Evolutionary conservation across 805 yeast genomes (phyloP).

Genomic region (Saccharomycopsis javanensis): DNA sequence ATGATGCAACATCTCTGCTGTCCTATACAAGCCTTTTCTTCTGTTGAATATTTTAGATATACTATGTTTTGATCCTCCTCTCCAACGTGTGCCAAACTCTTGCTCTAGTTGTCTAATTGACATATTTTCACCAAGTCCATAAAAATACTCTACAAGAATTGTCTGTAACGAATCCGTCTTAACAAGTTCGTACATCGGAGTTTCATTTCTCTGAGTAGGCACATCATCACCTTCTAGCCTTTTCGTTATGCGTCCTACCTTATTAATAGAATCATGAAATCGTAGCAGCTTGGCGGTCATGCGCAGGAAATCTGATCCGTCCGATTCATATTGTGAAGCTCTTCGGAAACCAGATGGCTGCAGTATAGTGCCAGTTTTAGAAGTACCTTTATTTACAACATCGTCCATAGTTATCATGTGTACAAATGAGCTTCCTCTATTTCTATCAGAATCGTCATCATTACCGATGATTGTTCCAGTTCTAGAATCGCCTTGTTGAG

Average conservation of each 20-base stretch:
- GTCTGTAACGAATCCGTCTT: slow-evolving; percentile 1
- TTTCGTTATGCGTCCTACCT: too few relatives aligned
- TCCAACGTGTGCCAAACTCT: slow-evolving; percentile 34
- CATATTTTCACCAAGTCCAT: slow-evolving; percentile 34
- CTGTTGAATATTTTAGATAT: slow-evolving; percentile 26
- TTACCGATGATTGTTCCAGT: background rate
- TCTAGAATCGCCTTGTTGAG: background rate
- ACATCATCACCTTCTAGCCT: too few relatives aligned
- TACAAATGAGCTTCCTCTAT: background rate
- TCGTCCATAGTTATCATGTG: too few relatives aligned
- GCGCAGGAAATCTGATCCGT: background rate
- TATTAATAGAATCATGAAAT: background rate
- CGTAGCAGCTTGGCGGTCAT: background rate
- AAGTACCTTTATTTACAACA: too few relatives aligned
- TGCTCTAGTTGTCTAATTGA: slow-evolving; percentile 33
- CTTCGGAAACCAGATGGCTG: too few relatives aligned
- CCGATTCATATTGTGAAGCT: too few relatives aligned
- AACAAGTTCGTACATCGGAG: slow-evolving; percentile 9
- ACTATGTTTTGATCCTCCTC: slow-evolving; percentile 28
- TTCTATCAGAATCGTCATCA: background rate
- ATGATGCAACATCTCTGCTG: background rate
- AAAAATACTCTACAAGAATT: slow-evolving; percentile 28
- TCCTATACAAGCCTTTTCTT: slow-evolving; percentile 22
- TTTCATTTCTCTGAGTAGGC: background rate
- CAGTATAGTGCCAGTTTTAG: too few relatives aligned